A percentile compares a stretch with the other conserved stretches of the same genome.
Evolutionary conservation across 495 filamentous ascomycete species (phyloP).

Genomic region (Physcia stellaris): DNA sequence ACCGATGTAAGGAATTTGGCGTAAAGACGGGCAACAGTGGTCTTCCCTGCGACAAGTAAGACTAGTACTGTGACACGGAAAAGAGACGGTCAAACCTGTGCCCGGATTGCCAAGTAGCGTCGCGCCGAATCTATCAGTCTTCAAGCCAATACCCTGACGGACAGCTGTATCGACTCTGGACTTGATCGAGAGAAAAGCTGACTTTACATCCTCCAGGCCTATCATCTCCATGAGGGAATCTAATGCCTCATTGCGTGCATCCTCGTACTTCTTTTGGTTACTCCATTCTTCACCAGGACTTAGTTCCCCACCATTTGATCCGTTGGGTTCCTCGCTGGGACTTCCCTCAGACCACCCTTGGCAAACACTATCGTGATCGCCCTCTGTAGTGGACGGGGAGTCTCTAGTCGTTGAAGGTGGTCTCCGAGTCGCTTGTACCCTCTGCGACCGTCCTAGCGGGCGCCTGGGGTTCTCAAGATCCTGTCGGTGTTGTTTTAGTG

Average conservation of each 20-base stretch:
- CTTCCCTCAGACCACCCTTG: too few species aligned
- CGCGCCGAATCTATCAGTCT: slow-evolving; percentile 45
- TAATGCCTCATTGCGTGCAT: slow-evolving; percentile 37
- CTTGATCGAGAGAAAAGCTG: slow-evolving; percentile 50
- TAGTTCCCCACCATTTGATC: too few species aligned
- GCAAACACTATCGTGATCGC: too few species aligned
- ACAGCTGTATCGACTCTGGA: slow-evolving; percentile 46
- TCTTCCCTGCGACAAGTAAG: slow-evolving; percentile 46
- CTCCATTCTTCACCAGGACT: slow-evolving; percentile 42
- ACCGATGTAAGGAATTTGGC: slow-evolving; percentile 52
- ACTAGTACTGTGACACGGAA: too few species aligned
- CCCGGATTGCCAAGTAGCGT: slow-evolving; percentile 68
- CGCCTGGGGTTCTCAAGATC: slow-evolving; percentile 21
- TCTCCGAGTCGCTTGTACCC: background rate
- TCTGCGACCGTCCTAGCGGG: background rate
- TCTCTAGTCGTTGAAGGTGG: too few species aligned
- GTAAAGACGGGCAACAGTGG: slow-evolving; percentile 68
- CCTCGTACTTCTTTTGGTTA: slow-evolving; percentile 36
- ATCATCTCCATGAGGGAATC: slow-evolving; percentile 59
- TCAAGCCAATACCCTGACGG: slow-evolving; percentile 42
- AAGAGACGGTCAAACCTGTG: slow-evolving; percentile 49
- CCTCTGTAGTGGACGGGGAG: too few species aligned
- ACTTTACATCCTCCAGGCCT: slow-evolving; percentile 59
- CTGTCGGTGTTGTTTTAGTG: slow-evolving; percentile 29
- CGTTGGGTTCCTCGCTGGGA: too few species aligned